Conservation (phyloP, 2,329 filamentous ascomycete species). For the Cadophora sp. region DNA sequence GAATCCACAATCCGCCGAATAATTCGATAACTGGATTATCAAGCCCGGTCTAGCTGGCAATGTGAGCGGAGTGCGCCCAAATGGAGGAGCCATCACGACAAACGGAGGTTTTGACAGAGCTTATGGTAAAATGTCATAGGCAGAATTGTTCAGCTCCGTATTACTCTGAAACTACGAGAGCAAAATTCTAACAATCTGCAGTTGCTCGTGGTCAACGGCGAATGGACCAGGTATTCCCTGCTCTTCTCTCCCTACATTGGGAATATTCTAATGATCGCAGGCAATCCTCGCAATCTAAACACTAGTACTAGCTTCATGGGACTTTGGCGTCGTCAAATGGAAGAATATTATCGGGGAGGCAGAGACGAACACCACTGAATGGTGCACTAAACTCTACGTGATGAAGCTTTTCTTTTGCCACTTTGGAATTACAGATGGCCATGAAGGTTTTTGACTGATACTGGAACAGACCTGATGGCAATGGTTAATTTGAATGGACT, state of each 20-base stretch:
- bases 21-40: neutral
- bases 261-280: neutral
- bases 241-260: neutral
- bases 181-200: neutral
- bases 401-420: neutral
- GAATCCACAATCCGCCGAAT: neutral
- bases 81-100: neutral
- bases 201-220: neutral
- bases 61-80: neutral
- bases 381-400: neutral
- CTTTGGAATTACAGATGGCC: too few relatives aligned
- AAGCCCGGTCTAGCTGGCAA: neutral
- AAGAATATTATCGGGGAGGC: neutral
- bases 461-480: neutral
- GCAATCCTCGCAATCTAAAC: neutral
- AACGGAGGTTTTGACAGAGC: neutral
- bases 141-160: too few relatives aligned
- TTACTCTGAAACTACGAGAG: too few relatives aligned
- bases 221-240: neutral
- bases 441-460: too few relatives aligned
- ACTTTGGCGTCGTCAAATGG: neutral
- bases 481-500: conserved; percentile 1
- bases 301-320: neutral
- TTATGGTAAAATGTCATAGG: neutral
- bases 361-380: neutral